A percentile compares a stretch with the other conserved stretches of the same genome.
Evolutionary conservation across 2,329 filamentous ascomycete genomes (phyloP).

Genomic region (Exophiala calicioides): DNA sequence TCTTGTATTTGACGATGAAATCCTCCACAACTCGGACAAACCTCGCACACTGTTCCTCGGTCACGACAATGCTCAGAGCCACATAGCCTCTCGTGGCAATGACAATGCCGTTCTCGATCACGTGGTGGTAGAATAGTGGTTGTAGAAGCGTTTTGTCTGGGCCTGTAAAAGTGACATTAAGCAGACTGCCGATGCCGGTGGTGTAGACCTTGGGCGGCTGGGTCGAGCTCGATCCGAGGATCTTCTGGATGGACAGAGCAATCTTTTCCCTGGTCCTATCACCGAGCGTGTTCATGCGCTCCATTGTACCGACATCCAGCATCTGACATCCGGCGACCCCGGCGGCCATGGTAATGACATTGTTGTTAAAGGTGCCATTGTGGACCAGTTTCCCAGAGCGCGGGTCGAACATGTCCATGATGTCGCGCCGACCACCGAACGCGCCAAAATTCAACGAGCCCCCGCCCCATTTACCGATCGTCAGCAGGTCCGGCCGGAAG

Average conservation of each 20-base stretch:
- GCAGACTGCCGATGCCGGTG: background rate
- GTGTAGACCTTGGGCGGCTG: background rate
- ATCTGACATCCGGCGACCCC: slow-evolving; percentile 44
- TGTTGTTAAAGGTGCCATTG: slow-evolving; percentile 69
- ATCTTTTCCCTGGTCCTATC: too few relatives aligned
- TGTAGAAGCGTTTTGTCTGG: background rate
- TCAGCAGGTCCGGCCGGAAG: slow-evolving; percentile 58
- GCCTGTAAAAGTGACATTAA: background rate
- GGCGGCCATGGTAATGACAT: slow-evolving; percentile 60
- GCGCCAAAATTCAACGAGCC: slow-evolving; percentile 68
- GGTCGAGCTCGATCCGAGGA: background rate
- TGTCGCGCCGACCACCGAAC: slow-evolving; percentile 61
- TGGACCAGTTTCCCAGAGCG: slow-evolving; percentile 48
- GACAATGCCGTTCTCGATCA: slow-evolving; percentile 25
- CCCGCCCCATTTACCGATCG: slow-evolving; percentile 67
- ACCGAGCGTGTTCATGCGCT: too few relatives aligned
- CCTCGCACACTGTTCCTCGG: slow-evolving; percentile 16
- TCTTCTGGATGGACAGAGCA: background rate
- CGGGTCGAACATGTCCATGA: slow-evolving; percentile 62
- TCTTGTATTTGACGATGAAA: slow-evolving; percentile 8
- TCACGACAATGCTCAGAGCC: slow-evolving; percentile 31
- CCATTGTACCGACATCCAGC: too few relatives aligned
- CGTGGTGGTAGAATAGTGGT: background rate
- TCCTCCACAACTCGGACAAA: slow-evolving; percentile 19
- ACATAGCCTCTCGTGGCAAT: slow-evolving; percentile 35